Evolutionary conservation across 768 basidiomycete genomes (phyloP).

Genomic region (Udeniomyces megalosporus): DNA sequence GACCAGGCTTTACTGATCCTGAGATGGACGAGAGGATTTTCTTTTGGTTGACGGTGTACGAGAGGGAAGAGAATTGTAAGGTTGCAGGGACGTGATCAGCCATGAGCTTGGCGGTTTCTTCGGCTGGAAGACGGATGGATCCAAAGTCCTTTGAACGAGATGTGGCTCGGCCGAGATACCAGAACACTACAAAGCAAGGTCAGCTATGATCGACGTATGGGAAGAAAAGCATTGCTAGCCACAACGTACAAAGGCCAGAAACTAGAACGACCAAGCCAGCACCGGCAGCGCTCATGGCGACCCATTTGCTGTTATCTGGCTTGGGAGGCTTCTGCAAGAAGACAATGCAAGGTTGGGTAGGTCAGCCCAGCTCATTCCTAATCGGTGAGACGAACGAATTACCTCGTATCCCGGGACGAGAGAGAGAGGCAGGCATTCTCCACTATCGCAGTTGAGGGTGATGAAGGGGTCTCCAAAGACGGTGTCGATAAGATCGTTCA

Average conservation of each 20-base stretch:
- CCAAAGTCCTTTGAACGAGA: slow-evolving; percentile 40
- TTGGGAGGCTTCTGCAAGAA: slow-evolving; percentile 48
- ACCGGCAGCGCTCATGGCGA: slow-evolving; percentile 67
- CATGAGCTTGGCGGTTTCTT: slow-evolving; percentile 71
- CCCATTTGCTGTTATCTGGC: slow-evolving; percentile 65
- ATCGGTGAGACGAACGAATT: neutral
- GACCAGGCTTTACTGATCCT: slow-evolving; percentile 71
- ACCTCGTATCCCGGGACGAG: slow-evolving; percentile 88
- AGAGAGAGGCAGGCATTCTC: slow-evolving; percentile 84
- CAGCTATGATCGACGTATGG: slow-evolving; percentile 20
- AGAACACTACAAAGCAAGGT: slow-evolving; percentile 41
- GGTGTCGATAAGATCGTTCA: slow-evolving; percentile 85
- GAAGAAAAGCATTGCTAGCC: too few relatives aligned
- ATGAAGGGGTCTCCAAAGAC: slow-evolving; percentile 89
- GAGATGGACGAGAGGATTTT: slow-evolving; percentile 64
- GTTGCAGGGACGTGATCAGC: slow-evolving; percentile 85
- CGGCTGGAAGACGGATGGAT: slow-evolving; percentile 43
- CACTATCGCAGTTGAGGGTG: slow-evolving; percentile 66
- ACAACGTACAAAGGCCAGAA: slow-evolving; percentile 4
- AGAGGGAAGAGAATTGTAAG: slow-evolving; percentile 72
- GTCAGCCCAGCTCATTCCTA: too few relatives aligned
- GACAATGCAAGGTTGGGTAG: too few relatives aligned
- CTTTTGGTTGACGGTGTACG: slow-evolving; percentile 54
- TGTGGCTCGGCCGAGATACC: slow-evolving; percentile 72
- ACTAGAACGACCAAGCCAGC: slow-evolving; percentile 56